phyloP scores from a whole-genome alignment of 2,329 filamentous ascomycete genomes.

The Xylaria sp. region DNA sequence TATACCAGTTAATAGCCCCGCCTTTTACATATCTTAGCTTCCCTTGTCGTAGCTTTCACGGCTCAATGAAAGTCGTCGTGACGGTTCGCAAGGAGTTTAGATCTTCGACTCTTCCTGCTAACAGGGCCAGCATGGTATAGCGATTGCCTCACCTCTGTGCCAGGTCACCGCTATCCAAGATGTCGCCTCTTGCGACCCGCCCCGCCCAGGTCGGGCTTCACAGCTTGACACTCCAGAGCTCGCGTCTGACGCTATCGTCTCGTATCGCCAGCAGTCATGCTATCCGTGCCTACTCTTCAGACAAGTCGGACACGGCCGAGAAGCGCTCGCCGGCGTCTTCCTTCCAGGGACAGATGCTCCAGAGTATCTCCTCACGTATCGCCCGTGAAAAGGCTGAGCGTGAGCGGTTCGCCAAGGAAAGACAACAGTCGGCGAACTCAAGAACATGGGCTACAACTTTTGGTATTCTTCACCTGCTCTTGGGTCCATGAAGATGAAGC shows the following conservation, averaged over 20 bases:
- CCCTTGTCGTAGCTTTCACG: not conserved
- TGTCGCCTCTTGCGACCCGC: slow-evolving; percentile 26
- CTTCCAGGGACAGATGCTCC: slow-evolving; percentile 56
- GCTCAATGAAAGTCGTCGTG: not conserved
- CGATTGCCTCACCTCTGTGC: not conserved
- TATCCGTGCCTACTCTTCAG: slow-evolving; percentile 27
- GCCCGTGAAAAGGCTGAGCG: slow-evolving; percentile 50
- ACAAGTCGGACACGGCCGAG: slow-evolving; percentile 10
- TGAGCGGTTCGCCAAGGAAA: slow-evolving; percentile 42
- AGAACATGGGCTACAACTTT: slow-evolving; percentile 51
- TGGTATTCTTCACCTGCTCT: slow-evolving; percentile 34
- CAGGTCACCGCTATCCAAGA: slow-evolving; percentile 15
- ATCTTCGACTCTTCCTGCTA: not conserved
- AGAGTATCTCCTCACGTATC: slow-evolving; percentile 51
- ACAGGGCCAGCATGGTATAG: slow-evolving; percentile 13
- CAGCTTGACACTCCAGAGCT: slow-evolving; percentile 12
- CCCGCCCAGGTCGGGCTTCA: slow-evolving; percentile 23
- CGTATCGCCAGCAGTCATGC: slow-evolving; percentile 15
- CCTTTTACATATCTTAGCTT: not conserved
- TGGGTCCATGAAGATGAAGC: not conserved
- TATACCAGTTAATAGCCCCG: not conserved
- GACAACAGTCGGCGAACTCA: slow-evolving; percentile 35
- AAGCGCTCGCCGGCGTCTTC: slow-evolving; percentile 34
- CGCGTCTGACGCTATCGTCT: slow-evolving; percentile 13
- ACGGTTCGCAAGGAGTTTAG: not conserved